Percentiles rank a stretch among this genome's conserved stretches.
Conservation (phyloP, 1,139 yeast species). For the Nadsonia commutata region DNA sequence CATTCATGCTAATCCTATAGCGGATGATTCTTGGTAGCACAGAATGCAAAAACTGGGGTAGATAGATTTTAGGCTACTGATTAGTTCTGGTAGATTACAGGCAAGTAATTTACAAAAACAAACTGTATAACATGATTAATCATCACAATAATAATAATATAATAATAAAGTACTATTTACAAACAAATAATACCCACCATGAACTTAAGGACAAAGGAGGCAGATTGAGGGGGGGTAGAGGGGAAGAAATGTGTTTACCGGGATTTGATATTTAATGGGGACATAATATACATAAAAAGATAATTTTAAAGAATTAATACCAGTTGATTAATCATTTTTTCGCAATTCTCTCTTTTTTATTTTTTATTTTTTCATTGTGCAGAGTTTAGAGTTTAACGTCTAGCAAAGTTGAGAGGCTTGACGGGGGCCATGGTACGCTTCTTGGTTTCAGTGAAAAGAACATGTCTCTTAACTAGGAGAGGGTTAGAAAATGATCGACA, state of each 20-base stretch:
- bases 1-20: conserved; percentile 28
- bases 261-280: too few relatives aligned
- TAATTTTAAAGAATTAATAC: background rate
- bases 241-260: too few relatives aligned
- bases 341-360: too few relatives aligned
- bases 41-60: too few relatives aligned
- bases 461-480: conserved; percentile 48
- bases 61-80: too few relatives aligned
- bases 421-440: conserved; percentile 33
- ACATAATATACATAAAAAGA: background rate
- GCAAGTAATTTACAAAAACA: too few relatives aligned
- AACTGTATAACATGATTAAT: too few relatives aligned
- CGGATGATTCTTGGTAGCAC: conserved; percentile 10
- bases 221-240: background rate
- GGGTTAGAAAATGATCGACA: background rate
- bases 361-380: too few relatives aligned
- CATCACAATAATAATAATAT: too few relatives aligned
- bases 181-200: background rate
- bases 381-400: too few relatives aligned
- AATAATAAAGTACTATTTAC: conserved; percentile 3
- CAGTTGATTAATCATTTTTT: background rate
- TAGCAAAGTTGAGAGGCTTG: background rate
- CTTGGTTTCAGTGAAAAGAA: conserved; percentile 74
- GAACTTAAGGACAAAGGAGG: conserved; percentile 1
- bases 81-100: too few relatives aligned